Evolutionary conservation across 2,329 filamentous ascomycete species (phyloP).

Genomic region (Aspergillus sp.): DNA sequence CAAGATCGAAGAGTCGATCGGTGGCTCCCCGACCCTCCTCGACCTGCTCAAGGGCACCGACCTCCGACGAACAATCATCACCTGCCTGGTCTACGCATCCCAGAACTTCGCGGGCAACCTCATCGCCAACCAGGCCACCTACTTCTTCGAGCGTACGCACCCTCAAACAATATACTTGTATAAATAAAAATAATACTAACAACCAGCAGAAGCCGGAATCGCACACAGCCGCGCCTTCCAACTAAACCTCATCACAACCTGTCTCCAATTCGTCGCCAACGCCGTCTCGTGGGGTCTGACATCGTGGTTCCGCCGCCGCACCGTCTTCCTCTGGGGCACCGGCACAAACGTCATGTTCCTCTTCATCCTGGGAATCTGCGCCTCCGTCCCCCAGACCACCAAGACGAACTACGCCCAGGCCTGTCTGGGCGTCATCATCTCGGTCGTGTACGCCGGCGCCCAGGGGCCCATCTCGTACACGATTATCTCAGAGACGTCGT

Average conservation of each 20-base stretch:
- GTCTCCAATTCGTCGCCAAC: slow-evolving; percentile 38
- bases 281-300: slow-evolving; percentile 35
- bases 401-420: slow-evolving; percentile 42
- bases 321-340: slow-evolving; percentile 42
- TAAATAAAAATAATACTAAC: slow-evolving; percentile 11
- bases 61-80: slow-evolving; percentile 30
- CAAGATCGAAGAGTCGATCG: slow-evolving; percentile 30
- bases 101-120: slow-evolving; percentile 60
- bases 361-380: slow-evolving; percentile 38
- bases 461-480: slow-evolving; percentile 41
- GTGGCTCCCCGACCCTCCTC: slow-evolving; percentile 26
- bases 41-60: slow-evolving; percentile 36
- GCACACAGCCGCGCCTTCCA: slow-evolving; percentile 25
- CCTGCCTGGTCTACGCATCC: slow-evolving; percentile 32
- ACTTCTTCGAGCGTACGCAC: slow-evolving; percentile 52
- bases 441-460: slow-evolving; percentile 39
- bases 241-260: slow-evolving; percentile 29
- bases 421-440: slow-evolving; percentile 39
- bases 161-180: too few relatives aligned
- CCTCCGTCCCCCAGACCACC: slow-evolving; percentile 32
- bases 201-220: slow-evolving; percentile 29
- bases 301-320: slow-evolving; percentile 41
- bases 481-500: slow-evolving; percentile 40
- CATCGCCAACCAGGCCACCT: slow-evolving; percentile 63
- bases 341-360: slow-evolving; percentile 35